A percentile compares a stretch with the other conserved stretches of the same genome.
Evolutionary conservation across 768 basidiomycete genomes (phyloP).

Genomic region (Tulasnella sp.): DNA sequence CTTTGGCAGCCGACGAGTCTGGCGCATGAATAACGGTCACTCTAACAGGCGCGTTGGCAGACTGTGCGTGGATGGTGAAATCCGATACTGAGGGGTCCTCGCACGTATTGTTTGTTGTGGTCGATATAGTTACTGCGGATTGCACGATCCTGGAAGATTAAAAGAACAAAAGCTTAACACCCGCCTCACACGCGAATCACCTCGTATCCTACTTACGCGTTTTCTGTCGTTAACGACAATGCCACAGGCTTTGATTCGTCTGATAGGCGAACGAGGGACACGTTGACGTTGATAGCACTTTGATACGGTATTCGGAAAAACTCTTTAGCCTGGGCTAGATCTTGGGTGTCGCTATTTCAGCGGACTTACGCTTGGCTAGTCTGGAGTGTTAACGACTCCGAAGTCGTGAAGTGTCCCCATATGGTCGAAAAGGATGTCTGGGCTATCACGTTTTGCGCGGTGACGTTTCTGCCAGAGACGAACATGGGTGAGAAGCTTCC

Average conservation of each 20-base stretch:
- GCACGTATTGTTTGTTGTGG: not conserved
- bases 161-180: not conserved
- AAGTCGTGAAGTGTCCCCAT: conserved; percentile 10
- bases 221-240: conserved; percentile 7
- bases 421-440: conserved; percentile 9
- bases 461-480: conserved; percentile 7
- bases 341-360: not conserved
- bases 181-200: not conserved
- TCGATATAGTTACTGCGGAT: not conserved
- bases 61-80: conserved; percentile 7
- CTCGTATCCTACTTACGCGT: not conserved
- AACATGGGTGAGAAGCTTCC: conserved; percentile 10
- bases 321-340: not conserved
- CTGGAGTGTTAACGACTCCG: conserved; percentile 6
- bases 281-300: conserved; percentile 12
- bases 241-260: conserved; percentile 1
- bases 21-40: not conserved
- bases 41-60: conserved; percentile 4
- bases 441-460: conserved; percentile 6
- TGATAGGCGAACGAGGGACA: conserved; percentile 1
- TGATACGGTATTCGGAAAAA: not conserved
- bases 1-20: not conserved
- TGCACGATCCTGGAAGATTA: conserved; percentile 1
- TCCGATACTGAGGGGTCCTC: not conserved
- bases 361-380: conserved; percentile 13